These are phyloP conservation scores for Priceomyces melissophilus DNA, from an alignment of 805 yeast species.

Conservation along the genomic window DNA sequence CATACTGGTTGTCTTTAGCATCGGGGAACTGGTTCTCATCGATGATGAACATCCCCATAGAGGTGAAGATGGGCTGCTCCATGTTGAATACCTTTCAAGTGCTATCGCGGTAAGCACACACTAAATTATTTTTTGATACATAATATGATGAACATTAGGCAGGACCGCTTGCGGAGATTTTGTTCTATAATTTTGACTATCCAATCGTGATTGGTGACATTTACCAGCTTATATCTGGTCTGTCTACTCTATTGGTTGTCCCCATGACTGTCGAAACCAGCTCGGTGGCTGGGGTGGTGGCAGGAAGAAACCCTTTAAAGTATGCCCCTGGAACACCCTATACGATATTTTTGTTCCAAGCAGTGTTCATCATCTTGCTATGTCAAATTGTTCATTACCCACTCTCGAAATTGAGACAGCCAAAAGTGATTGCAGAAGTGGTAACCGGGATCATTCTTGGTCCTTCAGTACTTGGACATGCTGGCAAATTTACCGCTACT, in stretches of 20 bases:
- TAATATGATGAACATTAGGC: too few relatives aligned
- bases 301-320: constrained; percentile 68
- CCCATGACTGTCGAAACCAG: constrained; percentile 32
- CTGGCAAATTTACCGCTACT: constrained; percentile 60
- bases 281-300: constrained; percentile 62
- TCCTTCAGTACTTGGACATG: constrained; percentile 69
- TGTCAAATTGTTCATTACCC: constrained; percentile 64
- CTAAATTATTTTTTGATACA: too few relatives aligned
- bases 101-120: too few relatives aligned
- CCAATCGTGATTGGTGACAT: too few relatives aligned
- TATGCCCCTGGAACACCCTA: constrained; percentile 59
- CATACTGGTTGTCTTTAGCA: constrained; percentile 28
- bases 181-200: too few relatives aligned
- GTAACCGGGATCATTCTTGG: constrained; percentile 73
- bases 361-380: constrained; percentile 53
- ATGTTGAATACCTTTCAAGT: too few relatives aligned
- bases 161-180: too few relatives aligned
- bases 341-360: constrained; percentile 69
- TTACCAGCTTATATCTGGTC: too few relatives aligned
- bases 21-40: constrained; percentile 72
- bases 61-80: constrained; percentile 39
- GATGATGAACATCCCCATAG: constrained; percentile 86
- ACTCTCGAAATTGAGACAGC: constrained; percentile 61
- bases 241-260: too few relatives aligned
- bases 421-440: constrained; percentile 80